phyloP scores from a whole-genome alignment of 163 green algal species.

The Chloromonas sp. region DNA sequence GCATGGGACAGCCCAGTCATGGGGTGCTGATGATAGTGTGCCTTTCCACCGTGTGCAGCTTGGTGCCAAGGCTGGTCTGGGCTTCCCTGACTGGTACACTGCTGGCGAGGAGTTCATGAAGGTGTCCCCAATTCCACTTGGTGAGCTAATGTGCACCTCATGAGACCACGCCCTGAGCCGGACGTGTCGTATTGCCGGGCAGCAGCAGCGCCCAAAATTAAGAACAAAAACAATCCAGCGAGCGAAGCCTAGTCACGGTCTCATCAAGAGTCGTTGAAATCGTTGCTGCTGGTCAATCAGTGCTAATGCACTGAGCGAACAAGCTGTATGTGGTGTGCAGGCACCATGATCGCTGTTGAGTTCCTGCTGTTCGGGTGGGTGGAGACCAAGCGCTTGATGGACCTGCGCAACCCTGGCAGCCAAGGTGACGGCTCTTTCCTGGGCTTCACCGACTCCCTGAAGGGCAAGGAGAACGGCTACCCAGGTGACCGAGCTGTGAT shows the following conservation, averaged over 20 bases:
- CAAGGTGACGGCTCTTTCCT: conserved; percentile 84
- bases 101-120: conserved; percentile 73
- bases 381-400: conserved; percentile 82
- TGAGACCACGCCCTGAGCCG: no score
- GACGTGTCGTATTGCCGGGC: no score
- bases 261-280: no score
- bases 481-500: conserved; percentile 46
- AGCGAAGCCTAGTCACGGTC: no score
- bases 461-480: conserved; percentile 81
- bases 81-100: conserved; percentile 81
- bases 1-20: no score
- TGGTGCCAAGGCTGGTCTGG: conserved; percentile 43
- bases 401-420: conserved; percentile 84
- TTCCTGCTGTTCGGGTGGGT: conserved; percentile 81
- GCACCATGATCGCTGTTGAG: conserved; percentile 73
- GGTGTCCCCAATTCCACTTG: conserved; percentile 63
- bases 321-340: conserved; percentile 21
- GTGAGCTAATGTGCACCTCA: conserved; percentile 24
- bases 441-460: conserved; percentile 76
- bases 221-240: no score
- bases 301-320: no score
- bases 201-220: no score
- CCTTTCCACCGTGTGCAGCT: conserved; percentile 33
- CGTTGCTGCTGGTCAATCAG: no score
- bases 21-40: no score